A percentile compares a stretch with the other conserved stretches of the same genome.
phyloP scores from a whole-genome alignment of 306 rosid genomes.

The Corylus heterophylla region DNA sequence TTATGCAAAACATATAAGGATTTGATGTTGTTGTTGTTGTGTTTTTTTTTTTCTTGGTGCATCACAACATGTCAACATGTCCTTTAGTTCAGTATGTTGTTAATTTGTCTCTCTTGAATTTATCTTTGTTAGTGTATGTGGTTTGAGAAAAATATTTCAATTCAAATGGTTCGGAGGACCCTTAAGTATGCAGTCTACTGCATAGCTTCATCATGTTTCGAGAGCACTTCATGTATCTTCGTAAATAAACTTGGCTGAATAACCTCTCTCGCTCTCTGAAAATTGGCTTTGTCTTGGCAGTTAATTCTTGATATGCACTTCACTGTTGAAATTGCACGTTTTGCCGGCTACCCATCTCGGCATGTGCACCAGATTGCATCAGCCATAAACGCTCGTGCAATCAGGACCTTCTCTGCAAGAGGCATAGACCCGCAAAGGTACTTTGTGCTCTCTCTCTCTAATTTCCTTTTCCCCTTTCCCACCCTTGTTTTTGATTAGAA shows the following conservation, averaged over 20 bases:
- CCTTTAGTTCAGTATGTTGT: neutral
- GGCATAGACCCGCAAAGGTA: constrained; percentile 85
- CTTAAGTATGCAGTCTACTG: too few relatives aligned
- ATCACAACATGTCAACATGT: neutral
- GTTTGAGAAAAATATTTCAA: neutral
- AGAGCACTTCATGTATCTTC: neutral
- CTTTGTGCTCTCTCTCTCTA: constrained; percentile 15
- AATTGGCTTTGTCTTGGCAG: constrained; percentile 45
- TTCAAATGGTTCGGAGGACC: neutral
- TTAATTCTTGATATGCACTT: constrained; percentile 98
- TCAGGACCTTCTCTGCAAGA: constrained; percentile 82
- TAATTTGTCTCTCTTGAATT: neutral
- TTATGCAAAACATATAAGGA: neutral
- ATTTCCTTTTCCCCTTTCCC: constrained; percentile 21
- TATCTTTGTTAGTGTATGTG: neutral
- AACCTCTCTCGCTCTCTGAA: constrained; percentile 13
- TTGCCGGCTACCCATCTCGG: constrained; percentile 88
- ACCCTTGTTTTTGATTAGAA: constrained; percentile 5
- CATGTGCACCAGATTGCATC: constrained; percentile 90
- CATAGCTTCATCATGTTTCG: neutral
- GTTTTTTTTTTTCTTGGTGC: neutral
- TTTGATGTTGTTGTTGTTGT: neutral
- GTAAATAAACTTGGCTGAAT: neutral
- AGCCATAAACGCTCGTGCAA: constrained; percentile 87
- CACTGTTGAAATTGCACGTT: constrained; percentile 92